phyloP scores from a whole-genome alignment of 164 flowering plant species.

The Piper longum region DNA sequence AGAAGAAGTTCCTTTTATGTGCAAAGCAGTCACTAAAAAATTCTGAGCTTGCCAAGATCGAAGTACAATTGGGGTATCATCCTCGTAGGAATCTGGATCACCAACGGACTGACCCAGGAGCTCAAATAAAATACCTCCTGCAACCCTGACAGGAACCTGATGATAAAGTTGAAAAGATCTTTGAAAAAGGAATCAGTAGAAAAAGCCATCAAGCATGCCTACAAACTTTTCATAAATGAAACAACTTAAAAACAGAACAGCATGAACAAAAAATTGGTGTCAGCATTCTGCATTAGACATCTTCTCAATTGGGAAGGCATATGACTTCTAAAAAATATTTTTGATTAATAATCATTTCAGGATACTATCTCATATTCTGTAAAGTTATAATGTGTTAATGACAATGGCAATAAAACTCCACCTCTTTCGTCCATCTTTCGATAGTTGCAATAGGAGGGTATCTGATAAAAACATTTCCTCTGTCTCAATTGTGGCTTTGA shows the following conservation, averaged over 20 bases:
- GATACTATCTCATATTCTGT: no score
- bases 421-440: no score
- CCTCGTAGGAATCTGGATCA: conserved; percentile 69
- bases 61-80: conserved; percentile 76
- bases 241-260: not conserved
- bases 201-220: not conserved
- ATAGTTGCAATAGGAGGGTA: no score
- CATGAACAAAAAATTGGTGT: no score
- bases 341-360: no score
- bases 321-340: no score
- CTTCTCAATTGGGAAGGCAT: no score
- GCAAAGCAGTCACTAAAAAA: conserved; percentile 67
- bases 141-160: conserved; percentile 92
- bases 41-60: conserved; percentile 94
- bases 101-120: conserved; percentile 89
- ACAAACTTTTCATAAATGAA: not conserved
- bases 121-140: conserved; percentile 86
- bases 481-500: no score
- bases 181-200: not conserved
- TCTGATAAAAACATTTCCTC: no score
- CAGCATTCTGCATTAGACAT: no score
- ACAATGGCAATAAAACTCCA: no score
- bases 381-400: no score
- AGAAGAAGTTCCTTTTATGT: conserved; percentile 57
- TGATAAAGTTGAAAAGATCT: not conserved